Conservation (phyloP, 768 basidiomycete species). For the Vararia minispora region DNA sequence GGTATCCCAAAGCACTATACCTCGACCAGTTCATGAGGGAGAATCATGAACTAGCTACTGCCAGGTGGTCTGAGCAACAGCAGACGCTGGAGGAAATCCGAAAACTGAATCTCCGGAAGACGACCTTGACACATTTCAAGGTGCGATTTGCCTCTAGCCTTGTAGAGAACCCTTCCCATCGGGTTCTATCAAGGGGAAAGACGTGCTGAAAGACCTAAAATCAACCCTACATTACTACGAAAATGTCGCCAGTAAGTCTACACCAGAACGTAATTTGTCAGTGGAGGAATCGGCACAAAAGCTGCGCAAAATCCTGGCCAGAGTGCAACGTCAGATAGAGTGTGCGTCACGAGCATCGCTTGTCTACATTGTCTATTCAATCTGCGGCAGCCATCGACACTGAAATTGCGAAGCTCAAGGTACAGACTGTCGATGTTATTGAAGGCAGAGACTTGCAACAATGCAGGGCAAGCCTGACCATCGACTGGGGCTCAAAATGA, state of each 20-base stretch:
- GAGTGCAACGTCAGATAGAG: constrained; percentile 41
- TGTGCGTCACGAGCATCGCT: constrained; percentile 25
- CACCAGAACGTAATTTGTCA: constrained; percentile 32
- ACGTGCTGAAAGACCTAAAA: constrained; percentile 50
- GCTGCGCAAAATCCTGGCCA: constrained; percentile 39
- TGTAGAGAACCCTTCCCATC: not conserved
- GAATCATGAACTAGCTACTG: constrained; percentile 35
- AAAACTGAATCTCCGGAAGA: constrained; percentile 32
- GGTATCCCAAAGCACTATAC: constrained; percentile 55
- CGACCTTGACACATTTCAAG: constrained; percentile 39
- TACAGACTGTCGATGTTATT: constrained; percentile 34
- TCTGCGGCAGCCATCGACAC: constrained; percentile 38
- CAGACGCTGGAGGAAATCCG: constrained; percentile 38
- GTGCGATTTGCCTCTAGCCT: constrained; percentile 26
- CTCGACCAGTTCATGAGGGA: constrained; percentile 61
- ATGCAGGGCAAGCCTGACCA: constrained; percentile 33
- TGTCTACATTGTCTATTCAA: not conserved
- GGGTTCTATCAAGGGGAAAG: constrained; percentile 21
- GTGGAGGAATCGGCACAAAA: constrained; percentile 36
- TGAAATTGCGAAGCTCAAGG: constrained; percentile 33
- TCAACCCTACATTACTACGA: constrained; percentile 64
- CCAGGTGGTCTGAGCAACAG: constrained; percentile 23
- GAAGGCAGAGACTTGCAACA: constrained; percentile 57
- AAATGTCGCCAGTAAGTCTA: constrained; percentile 41
- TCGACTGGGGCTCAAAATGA: not conserved